Percentiles rank a stretch among this genome's conserved stretches.
Conservation (phyloP, 352 stramenopile genomes). For the Phytopythium helicoides region DNA sequence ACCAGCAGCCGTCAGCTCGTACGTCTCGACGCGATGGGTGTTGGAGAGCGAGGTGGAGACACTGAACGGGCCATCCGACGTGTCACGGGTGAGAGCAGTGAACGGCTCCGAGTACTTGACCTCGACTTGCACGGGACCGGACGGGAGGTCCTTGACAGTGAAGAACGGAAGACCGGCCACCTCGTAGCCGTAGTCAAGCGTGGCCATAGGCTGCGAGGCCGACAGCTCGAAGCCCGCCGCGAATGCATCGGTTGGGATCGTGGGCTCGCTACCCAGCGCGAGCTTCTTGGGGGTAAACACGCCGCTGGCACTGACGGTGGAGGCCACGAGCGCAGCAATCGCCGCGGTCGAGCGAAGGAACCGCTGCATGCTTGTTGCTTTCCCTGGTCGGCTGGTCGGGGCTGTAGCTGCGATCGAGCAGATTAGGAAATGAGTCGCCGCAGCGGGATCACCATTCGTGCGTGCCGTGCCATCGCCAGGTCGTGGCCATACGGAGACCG, state of each 20-base stretch:
- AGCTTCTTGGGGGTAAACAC: slow-evolving; percentile 30
- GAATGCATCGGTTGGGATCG: slow-evolving; percentile 12
- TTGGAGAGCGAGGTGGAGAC: slow-evolving; percentile 20
- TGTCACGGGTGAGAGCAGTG: slow-evolving; percentile 15
- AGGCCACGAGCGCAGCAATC: not conserved
- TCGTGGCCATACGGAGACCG: too few relatives aligned
- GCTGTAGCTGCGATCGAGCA: not conserved
- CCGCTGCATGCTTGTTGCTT: not conserved
- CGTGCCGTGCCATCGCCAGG: too few relatives aligned
- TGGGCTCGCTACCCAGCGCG: slow-evolving; percentile 12
- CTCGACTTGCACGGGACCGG: slow-evolving; percentile 22
- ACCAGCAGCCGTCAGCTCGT: slow-evolving; percentile 17
- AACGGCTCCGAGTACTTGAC: slow-evolving; percentile 35
- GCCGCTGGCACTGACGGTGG: slow-evolving; percentile 11
- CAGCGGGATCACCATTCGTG: too few relatives aligned
- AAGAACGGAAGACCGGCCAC: slow-evolving; percentile 30
- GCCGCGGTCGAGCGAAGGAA: not conserved
- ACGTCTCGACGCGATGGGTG: slow-evolving; percentile 25
- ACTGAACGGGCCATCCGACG: slow-evolving; percentile 21
- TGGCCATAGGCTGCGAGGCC: slow-evolving; percentile 12
- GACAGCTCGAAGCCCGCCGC: slow-evolving; percentile 17
- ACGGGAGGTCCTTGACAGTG: slow-evolving; percentile 16
- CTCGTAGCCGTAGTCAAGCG: slow-evolving; percentile 28
- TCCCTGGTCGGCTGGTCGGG: not conserved
- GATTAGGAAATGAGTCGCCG: slow-evolving; percentile 1